Conservation (phyloP, 148 eudicot genomes). For the Hydrangea macrophylla region DNA sequence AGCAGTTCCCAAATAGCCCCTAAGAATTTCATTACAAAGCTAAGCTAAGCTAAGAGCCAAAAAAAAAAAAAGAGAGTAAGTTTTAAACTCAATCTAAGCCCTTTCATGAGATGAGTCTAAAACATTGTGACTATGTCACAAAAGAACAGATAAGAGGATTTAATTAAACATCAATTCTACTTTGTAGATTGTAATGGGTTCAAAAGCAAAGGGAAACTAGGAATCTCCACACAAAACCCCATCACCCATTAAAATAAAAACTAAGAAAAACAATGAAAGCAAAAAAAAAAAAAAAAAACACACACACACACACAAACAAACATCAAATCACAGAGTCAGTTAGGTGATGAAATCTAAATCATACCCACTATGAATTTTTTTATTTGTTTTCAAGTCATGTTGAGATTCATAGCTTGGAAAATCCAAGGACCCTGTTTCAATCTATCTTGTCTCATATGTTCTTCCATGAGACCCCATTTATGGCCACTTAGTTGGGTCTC, state of each 20-base stretch:
- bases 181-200: constrained; percentile 4
- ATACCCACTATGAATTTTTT: neutral
- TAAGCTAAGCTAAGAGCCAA: too few relatives aligned
- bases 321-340: constrained; percentile 6
- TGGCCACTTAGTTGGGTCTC: constrained; percentile 10
- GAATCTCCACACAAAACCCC: constrained; percentile 17
- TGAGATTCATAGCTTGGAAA: constrained; percentile 56
- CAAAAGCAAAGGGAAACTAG: constrained; percentile 12
- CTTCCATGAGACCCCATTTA: constrained; percentile 20
- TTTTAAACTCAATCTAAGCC: too few relatives aligned
- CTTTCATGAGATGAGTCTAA: too few relatives aligned
- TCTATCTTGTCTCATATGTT: constrained; percentile 31
- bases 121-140: too few relatives aligned
- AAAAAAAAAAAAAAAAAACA: neutral
- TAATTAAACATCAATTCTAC: too few relatives aligned
- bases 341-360: constrained; percentile 2
- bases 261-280: neutral
- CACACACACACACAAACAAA: constrained; percentile 7
- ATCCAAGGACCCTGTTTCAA: constrained; percentile 59
- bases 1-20: too few relatives aligned
- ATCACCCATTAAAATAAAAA: neutral
- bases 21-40: too few relatives aligned
- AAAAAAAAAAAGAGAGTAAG: too few relatives aligned
- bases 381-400: constrained; percentile 46
- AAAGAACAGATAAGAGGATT: too few relatives aligned